phyloP scores from a whole-genome alignment of 2,329 filamentous ascomycete species.

The Calonectria pseudoreteaudii region DNA sequence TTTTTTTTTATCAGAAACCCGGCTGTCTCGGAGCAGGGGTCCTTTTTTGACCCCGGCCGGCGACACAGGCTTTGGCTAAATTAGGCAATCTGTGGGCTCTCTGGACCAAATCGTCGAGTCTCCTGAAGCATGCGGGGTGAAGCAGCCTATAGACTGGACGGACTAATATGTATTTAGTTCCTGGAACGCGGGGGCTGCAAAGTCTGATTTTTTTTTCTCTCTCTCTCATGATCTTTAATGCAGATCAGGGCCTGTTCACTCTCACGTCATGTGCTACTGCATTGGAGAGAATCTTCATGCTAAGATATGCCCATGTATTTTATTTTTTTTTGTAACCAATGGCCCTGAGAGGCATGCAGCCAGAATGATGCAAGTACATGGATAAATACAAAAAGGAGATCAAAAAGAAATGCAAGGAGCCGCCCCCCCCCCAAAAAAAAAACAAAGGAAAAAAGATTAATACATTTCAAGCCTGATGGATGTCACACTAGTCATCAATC shows the following conservation, averaged over 20 bases:
- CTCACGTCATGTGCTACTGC: background rate
- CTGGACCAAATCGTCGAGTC: background rate
- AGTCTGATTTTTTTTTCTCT: background rate
- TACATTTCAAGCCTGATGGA: background rate
- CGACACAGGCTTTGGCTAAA: background rate
- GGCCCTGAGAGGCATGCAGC: background rate
- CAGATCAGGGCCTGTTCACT: background rate
- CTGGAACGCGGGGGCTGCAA: background rate
- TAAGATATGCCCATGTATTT: background rate
- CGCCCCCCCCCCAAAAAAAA: background rate
- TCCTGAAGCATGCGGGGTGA: background rate
- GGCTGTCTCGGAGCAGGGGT: conserved; percentile 3
- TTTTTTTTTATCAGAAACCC: background rate
- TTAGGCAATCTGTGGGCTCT: background rate
- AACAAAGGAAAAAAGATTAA: background rate
- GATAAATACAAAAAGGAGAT: background rate
- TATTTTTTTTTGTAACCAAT: background rate
- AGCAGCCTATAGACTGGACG: background rate
- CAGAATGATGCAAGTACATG: background rate
- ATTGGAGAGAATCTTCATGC: background rate
- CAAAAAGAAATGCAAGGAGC: background rate
- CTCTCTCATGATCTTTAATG: no score
- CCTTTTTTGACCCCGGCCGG: background rate
- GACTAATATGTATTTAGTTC: background rate
- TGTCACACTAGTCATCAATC: background rate